Evolutionary conservation across 2,329 filamentous ascomycete genomes (phyloP).

Genomic region (Aspergillus quadricinctus): DNA sequence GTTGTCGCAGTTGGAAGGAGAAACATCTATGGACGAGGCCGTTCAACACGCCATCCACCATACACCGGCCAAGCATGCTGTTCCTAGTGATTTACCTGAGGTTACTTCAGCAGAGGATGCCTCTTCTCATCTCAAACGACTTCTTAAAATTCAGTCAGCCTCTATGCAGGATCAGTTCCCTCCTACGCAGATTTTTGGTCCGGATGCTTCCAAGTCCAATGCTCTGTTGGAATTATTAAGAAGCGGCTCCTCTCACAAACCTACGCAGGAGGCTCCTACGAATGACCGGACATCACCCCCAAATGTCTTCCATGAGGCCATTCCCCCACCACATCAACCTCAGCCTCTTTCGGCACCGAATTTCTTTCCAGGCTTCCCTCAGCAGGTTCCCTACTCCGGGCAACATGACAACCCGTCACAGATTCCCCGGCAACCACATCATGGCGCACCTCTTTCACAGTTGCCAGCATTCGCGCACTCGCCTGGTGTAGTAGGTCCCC

Average conservation of each 20-base stretch:
- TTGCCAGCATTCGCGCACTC: conserved; percentile 10
- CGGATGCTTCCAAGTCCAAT: conserved; percentile 43
- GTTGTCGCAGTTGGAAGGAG: conserved; percentile 42
- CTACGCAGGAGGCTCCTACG: conserved; percentile 20
- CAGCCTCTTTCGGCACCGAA: conserved; percentile 44
- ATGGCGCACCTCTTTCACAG: conserved; percentile 10
- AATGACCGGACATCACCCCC: conserved; percentile 53
- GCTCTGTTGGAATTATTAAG: conserved; percentile 56
- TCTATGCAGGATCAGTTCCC: conserved; percentile 10
- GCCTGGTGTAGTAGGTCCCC: conserved; percentile 5
- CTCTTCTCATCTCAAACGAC: conserved; percentile 49
- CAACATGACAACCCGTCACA: conserved; percentile 28
- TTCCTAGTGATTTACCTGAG: conserved; percentile 39
- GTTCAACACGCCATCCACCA: conserved; percentile 15
- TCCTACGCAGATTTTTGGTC: conserved; percentile 14
- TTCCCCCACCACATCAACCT: conserved; percentile 52
- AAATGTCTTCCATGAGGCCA: conserved; percentile 48
- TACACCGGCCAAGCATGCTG: conserved; percentile 18
- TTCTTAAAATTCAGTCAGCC: conserved; percentile 36
- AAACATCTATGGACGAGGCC: conserved; percentile 59
- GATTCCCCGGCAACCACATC: conserved; percentile 13
- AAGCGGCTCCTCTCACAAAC: conserved; percentile 31
- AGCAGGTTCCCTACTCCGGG: conserved; percentile 25
- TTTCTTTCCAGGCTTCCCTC: conserved; percentile 36
- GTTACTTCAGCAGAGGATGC: conserved; percentile 40